Conservation (phyloP, 345 rosid genomes). For the Orychophragmus violaceus region DNA sequence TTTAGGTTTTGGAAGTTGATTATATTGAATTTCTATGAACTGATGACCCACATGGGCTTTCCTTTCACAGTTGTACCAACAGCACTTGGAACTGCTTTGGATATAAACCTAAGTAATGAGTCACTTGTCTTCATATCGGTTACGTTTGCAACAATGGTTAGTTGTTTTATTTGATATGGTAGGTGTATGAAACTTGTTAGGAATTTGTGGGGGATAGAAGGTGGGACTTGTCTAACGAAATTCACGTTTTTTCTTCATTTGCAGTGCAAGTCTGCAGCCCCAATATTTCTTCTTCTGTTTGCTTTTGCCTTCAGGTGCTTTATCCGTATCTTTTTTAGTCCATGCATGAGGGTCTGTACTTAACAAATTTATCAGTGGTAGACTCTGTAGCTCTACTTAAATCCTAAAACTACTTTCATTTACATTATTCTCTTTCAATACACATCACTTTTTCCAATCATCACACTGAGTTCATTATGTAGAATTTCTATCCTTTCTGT, state of each 20-base stretch:
- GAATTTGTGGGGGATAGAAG: constrained; percentile 5
- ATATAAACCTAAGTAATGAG: constrained; percentile 88
- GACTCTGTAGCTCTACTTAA: not conserved
- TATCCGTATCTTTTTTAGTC: not conserved
- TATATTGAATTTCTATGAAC: constrained; percentile 56
- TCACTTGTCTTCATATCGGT: constrained; percentile 98
- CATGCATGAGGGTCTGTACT: constrained; percentile 2
- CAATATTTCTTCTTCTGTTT: constrained; percentile 91
- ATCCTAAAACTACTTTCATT: not conserved
- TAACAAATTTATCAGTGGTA: not conserved
- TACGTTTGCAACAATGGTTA: constrained; percentile 97
- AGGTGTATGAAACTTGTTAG: constrained; percentile 9
- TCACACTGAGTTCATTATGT: not conserved
- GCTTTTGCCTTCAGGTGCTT: constrained; percentile 98
- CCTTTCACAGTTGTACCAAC: constrained; percentile 98
- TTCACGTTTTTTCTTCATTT: constrained; percentile 6
- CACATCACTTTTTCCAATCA: not conserved
- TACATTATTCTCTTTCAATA: not conserved
- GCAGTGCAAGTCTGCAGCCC: constrained; percentile 99
- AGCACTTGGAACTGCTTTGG: constrained; percentile 97
- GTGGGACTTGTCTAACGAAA: constrained; percentile 11
- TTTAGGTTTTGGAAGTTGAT: constrained; percentile 18
- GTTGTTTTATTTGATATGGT: constrained; percentile 28
- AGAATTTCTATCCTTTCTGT: not conserved
- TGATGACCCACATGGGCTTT: constrained; percentile 84